Percentiles rank a stretch among this genome's conserved stretches.
These are phyloP conservation scores for Lentinula boryana DNA, from an alignment of 768 basidiomycete genomes.

Conservation along the genomic window DNA sequence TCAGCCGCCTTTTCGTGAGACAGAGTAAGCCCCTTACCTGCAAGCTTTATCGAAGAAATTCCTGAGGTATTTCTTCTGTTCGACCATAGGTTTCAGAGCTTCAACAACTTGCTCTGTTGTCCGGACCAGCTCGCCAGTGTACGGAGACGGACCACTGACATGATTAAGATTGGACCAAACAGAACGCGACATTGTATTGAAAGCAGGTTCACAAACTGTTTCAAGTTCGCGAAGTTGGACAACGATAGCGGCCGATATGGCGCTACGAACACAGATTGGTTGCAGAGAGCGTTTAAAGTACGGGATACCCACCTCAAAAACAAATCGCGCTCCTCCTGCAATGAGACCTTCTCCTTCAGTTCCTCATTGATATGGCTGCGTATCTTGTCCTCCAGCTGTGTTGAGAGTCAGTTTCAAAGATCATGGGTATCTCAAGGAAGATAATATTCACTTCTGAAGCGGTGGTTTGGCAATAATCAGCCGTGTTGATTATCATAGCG, in stretches of 20 bases:
- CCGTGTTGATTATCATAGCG: slow-evolving; percentile 92
- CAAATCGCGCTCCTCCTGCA: slow-evolving; percentile 81
- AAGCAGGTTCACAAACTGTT: slow-evolving; percentile 70
- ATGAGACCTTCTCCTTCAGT: slow-evolving; percentile 71
- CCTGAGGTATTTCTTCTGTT: slow-evolving; percentile 91
- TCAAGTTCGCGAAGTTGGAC: slow-evolving; percentile 84
- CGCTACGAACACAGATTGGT: slow-evolving; percentile 34
- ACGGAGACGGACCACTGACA: slow-evolving; percentile 83
- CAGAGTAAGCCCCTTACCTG: slow-evolving; percentile 46
- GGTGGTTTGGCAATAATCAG: slow-evolving; percentile 94
- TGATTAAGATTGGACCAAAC: slow-evolving; percentile 76
- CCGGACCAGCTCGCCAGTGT: slow-evolving; percentile 70
- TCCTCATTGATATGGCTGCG: slow-evolving; percentile 73
- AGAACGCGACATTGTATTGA: slow-evolving; percentile 68
- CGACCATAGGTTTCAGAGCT: slow-evolving; percentile 70
- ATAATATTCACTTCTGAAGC: slow-evolving; percentile 62
- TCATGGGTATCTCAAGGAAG: not conserved
- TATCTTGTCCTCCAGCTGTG: slow-evolving; percentile 88
- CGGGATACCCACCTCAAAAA: slow-evolving; percentile 70
- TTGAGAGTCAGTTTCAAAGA: not conserved
- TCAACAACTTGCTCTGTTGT: slow-evolving; percentile 75
- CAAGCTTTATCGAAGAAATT: slow-evolving; percentile 94
- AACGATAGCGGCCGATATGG: slow-evolving; percentile 78
- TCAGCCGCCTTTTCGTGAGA: not conserved
- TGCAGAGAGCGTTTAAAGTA: not conserved